Conservation (phyloP, 2,329 filamentous ascomycete species). For the Magnaporthales sp. region DNA sequence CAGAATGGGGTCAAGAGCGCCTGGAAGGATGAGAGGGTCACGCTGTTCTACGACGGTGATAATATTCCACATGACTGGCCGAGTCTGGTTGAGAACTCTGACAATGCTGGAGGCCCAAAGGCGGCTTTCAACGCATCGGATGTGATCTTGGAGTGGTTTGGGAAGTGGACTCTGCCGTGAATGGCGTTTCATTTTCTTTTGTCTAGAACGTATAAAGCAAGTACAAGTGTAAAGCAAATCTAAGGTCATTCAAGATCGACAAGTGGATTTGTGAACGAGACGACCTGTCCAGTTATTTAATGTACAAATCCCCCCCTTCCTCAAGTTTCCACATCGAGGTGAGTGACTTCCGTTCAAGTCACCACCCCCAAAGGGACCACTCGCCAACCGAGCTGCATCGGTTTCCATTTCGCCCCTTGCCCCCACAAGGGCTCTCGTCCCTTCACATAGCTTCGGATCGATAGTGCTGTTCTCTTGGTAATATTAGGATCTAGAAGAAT, state of each 20-base stretch:
- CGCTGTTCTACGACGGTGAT: background rate
- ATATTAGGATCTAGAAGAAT: background rate
- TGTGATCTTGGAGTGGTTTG: background rate
- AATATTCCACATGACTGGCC: conserved; percentile 5
- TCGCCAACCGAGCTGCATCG: too few species aligned
- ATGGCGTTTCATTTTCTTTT: background rate
- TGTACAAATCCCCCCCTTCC: too few species aligned
- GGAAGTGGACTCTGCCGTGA: background rate
- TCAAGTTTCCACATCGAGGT: too few species aligned
- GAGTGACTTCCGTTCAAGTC: background rate
- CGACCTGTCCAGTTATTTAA: background rate
- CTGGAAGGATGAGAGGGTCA: background rate
- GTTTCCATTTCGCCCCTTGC: too few species aligned
- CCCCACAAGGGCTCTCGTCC: too few species aligned
- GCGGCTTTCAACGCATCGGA: conserved; percentile 4
- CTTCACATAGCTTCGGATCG: background rate
- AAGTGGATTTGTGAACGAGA: background rate
- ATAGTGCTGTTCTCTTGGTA: background rate
- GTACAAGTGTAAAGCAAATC: too few species aligned
- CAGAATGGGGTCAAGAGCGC: background rate
- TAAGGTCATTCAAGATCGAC: too few species aligned
- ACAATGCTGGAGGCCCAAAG: background rate
- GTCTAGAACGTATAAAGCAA: too few species aligned
- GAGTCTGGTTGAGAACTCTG: background rate
- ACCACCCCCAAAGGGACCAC: background rate